Evolutionary conservation across 345 rosid genomes (phyloP).

Genomic region (Aquilaria yunnanensis): DNA sequence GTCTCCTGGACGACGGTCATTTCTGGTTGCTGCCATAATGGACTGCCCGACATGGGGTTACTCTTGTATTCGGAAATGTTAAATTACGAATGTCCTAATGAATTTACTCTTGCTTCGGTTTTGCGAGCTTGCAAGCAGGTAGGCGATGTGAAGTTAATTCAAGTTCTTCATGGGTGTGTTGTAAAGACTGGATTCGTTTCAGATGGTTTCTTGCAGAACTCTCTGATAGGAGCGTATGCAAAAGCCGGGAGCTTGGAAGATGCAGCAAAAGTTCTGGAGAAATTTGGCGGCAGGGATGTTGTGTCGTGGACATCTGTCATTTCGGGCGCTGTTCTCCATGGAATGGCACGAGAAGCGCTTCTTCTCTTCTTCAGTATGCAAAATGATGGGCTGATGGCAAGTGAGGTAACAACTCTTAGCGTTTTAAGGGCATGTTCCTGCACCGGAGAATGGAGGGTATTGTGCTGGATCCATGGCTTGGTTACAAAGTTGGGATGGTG

Average conservation of each 20-base stretch:
- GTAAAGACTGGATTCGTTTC: conserved; percentile 25
- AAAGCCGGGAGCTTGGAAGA: conserved; percentile 20
- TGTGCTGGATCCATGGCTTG: conserved; percentile 27
- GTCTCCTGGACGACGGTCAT: conserved; percentile 43
- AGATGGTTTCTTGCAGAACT: conserved; percentile 35
- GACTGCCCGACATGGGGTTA: conserved; percentile 17
- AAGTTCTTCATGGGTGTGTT: conserved; percentile 28
- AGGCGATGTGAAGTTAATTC: conserved; percentile 14
- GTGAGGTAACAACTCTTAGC: conserved; percentile 36
- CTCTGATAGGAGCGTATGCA: conserved; percentile 37
- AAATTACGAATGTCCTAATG: conserved; percentile 29
- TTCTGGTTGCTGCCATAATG: conserved; percentile 19
- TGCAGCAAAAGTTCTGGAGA: conserved; percentile 29
- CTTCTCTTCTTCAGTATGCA: conserved; percentile 34
- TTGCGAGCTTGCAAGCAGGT: conserved; percentile 26
- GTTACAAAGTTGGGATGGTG: conserved; percentile 21
- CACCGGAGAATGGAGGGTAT: conserved; percentile 8
- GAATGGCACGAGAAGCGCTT: conserved; percentile 28
- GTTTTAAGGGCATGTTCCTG: conserved; percentile 34
- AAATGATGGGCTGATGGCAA: conserved; percentile 31
- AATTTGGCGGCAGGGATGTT: conserved; percentile 24
- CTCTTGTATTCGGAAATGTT: conserved; percentile 22
- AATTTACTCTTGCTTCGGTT: conserved; percentile 33
- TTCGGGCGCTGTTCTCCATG: conserved; percentile 30
- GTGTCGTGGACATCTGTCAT: conserved; percentile 50